Base-by-base conservation (phyloP, 495 filamentous ascomycete genomes). In the Penicillium simplicissimum region DNA sequence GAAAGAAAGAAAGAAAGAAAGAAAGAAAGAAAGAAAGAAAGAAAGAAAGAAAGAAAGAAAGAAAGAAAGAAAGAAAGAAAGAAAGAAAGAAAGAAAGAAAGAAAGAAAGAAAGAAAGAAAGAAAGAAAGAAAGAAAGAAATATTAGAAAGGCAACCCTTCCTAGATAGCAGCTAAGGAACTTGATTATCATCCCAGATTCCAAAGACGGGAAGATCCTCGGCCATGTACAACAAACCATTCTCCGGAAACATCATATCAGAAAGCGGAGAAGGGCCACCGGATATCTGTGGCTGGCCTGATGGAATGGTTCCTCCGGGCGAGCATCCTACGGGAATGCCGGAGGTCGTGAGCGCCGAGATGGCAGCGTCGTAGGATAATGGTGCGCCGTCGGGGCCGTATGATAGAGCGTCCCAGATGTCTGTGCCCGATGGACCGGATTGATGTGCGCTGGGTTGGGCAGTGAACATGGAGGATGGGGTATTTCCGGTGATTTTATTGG, bases 341-440 rank as follows among this genome's bases (percentile, higher is more conserved):
- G 78, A 78, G 13, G 76, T 82, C 5, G 76, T 79, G 5, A 87
- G 68, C 14, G 82, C 77, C 8, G 81, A 78, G 21, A 85, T 81
- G 8, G 81, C 80, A 52, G 65, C 74, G 68, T 71, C 80, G 58
- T 67, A 82, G 37, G 67, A 71, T 48, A 71, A 60, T 53, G 38
- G 63, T 31, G 65, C 15, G 1, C 52, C 67, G 54, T 73, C 63
- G 38, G 73, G n/a, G 35, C 52, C 57, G 47, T 67, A 63, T 58
- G 72, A 75, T 58, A 81, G 38, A 45, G 71, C 52, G 58, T 71
- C 70, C 79, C 71, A 67, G 60, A 76, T 68, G 62, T 65, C 73
- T 52, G 59, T 68, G 15, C 65, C 62, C 10, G 61, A 47, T 11
- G 57, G 38, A 34, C 65, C 62, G 10, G 61, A 47, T 11, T 54